Evolutionary conservation across 192 early-diverging fungal genomes (phyloP).

Genomic region (Rhizoclosmatium globosum): DNA sequence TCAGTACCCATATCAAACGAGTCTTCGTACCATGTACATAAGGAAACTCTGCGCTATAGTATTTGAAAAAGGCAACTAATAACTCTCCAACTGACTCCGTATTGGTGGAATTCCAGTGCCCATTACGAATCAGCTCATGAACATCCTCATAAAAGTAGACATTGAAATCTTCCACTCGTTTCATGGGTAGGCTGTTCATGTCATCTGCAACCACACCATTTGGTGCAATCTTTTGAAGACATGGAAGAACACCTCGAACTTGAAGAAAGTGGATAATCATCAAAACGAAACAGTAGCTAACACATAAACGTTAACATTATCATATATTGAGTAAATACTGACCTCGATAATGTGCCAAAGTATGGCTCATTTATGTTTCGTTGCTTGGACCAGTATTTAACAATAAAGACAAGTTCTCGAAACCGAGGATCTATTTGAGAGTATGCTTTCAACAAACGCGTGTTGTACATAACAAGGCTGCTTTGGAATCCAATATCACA

Average conservation of each 20-base stretch:
- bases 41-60: conserved; percentile 45
- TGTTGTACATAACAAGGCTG: conserved; percentile 41
- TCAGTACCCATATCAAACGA: background rate
- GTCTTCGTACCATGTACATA: conserved; percentile 39
- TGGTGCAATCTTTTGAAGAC: conserved; percentile 38
- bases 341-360: conserved; percentile 47
- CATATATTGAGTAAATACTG: conserved; percentile 31
- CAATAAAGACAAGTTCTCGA: conserved; percentile 39
- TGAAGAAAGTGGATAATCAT: conserved; percentile 54
- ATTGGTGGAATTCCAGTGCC: conserved; percentile 34
- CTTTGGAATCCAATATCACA: conserved; percentile 44
- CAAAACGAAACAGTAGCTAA: conserved; percentile 49
- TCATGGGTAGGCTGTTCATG: background rate
- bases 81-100: conserved; percentile 44
- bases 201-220: conserved; percentile 3
- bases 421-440: conserved; percentile 42
- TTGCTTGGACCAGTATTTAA: conserved; percentile 51
- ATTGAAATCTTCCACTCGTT: conserved; percentile 29
- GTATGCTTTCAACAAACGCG: conserved; percentile 43
- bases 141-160: conserved; percentile 47
- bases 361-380: conserved; percentile 50
- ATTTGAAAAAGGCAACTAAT: conserved; percentile 49
- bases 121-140: background rate
- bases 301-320: background rate
- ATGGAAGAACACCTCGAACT: conserved; percentile 45